Evolutionary conservation across 352 stramenopile genomes (phyloP).

Genomic region (Globisporangium echinulatum): DNA sequence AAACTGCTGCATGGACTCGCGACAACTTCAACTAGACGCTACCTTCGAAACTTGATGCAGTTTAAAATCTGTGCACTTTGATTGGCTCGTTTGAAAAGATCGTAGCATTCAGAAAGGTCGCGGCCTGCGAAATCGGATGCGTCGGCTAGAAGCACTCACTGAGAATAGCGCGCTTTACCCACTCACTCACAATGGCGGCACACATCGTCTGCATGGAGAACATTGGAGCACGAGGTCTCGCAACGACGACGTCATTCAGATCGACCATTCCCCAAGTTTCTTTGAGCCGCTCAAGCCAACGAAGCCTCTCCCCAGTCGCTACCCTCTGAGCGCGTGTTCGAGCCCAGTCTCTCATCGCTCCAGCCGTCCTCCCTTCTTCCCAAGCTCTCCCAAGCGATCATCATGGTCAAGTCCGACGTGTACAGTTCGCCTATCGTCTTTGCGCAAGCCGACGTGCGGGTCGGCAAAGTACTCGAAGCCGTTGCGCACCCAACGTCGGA

Average conservation of each 20-base stretch:
- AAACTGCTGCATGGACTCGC: constrained; percentile 26
- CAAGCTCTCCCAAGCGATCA: neutral
- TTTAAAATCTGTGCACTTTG: neutral
- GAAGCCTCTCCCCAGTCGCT: constrained; percentile 2
- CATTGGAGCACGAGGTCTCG: too few relatives aligned
- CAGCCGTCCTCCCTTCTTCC: neutral
- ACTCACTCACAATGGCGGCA: neutral
- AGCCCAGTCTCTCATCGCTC: neutral
- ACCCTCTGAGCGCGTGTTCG: too few relatives aligned
- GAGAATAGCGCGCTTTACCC: neutral
- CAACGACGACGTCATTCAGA: too few relatives aligned
- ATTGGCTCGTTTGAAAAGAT: constrained; percentile 1
- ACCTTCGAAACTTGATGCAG: constrained; percentile 3
- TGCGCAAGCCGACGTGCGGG: constrained; percentile 56
- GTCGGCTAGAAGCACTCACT: neutral
- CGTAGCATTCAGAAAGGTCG: neutral
- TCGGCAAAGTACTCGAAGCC: constrained; percentile 65
- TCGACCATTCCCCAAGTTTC: constrained; percentile 48
- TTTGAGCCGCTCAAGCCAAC: constrained; percentile 26
- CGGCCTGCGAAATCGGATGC: neutral
- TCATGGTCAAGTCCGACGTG: constrained; percentile 74
- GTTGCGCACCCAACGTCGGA: constrained; percentile 62
- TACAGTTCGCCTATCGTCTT: constrained; percentile 72
- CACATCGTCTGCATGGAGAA: neutral
- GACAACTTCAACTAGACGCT: constrained; percentile 12